Percentiles rank a stretch among this genome's conserved stretches.
Evolutionary conservation across 768 basidiomycete genomes (phyloP).

Genomic region (Auricularia sp.): DNA sequence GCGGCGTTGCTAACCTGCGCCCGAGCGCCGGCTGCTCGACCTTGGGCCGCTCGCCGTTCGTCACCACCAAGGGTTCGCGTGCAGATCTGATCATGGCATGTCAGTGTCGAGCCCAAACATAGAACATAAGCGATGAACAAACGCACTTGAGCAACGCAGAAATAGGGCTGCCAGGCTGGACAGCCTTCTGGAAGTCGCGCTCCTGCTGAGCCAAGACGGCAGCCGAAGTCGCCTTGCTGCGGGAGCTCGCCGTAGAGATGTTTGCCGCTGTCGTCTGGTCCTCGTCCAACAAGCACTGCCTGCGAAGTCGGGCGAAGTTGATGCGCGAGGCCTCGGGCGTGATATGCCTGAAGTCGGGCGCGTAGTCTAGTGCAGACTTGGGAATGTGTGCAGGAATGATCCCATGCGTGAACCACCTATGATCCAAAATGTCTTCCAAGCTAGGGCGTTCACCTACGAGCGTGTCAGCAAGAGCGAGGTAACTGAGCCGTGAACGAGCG

Average conservation of each 20-base stretch:
- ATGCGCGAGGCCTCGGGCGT: conserved; percentile 46
- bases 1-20: conserved; percentile 8
- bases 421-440: conserved; percentile 74
- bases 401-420: conserved; percentile 75
- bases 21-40: conserved; percentile 16
- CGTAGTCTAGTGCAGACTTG: conserved; percentile 58
- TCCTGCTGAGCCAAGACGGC: conserved; percentile 65
- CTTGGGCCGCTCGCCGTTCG: conserved; percentile 12
- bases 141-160: conserved; percentile 62
- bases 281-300: conserved; percentile 52
- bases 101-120: background rate
- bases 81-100: conserved; percentile 43
- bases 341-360: conserved; percentile 69
- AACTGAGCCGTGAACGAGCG: conserved; percentile 5
- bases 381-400: conserved; percentile 77
- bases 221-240: conserved; percentile 6
- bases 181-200: conserved; percentile 92
- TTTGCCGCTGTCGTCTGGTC: conserved; percentile 33
- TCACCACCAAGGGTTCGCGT: conserved; percentile 75
- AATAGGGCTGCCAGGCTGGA: conserved; percentile 91
- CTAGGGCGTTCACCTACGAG: conserved; percentile 56
- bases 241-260: conserved; percentile 21
- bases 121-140: background rate
- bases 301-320: conserved; percentile 64
- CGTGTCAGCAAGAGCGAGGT: background rate